These are phyloP conservation scores for Pleodorina starrii DNA, from an alignment of 139 green algal genomes.

Conservation along the genomic window DNA sequence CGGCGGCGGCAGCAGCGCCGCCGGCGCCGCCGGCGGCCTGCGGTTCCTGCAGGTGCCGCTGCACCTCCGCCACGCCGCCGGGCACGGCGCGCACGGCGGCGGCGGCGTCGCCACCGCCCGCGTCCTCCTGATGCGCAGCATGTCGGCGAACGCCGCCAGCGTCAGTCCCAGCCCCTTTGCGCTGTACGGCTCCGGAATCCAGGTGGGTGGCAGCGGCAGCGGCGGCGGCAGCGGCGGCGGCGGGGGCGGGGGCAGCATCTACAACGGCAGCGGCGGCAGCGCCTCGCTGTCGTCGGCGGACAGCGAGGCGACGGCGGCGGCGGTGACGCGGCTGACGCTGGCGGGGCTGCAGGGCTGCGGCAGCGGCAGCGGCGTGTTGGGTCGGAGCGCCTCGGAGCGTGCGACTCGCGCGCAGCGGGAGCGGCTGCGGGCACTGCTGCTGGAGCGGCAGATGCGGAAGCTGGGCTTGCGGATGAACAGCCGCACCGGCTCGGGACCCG, in stretches of 20 bases:
- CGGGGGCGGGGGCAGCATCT: not conserved
- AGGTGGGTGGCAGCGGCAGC: not conserved
- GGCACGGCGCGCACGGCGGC: not conserved
- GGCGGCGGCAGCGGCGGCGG: not conserved
- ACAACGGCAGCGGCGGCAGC: not conserved
- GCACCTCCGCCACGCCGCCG: not conserved
- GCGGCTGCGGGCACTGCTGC: not conserved
- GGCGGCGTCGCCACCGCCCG: not conserved
- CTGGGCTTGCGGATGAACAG: not conserved
- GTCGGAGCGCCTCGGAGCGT: not conserved
- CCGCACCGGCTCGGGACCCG: not conserved
- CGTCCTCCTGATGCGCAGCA: not conserved
- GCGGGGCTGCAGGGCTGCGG: not conserved
- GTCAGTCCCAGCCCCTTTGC: not conserved
- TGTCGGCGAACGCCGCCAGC: not conserved
- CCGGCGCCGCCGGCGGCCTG: not conserved
- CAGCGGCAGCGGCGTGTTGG: not conserved
- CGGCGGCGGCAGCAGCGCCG: not conserved
- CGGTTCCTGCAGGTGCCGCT: not conserved
- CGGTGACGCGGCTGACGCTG: not conserved
- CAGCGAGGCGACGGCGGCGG: no score
- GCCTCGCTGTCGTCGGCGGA: no score
- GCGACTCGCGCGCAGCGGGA: not conserved
- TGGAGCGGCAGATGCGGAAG: slow-evolving; percentile 16
- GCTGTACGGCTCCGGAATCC: not conserved